Evolutionary conservation across 257 asterid species (phyloP), one percentile per base, ranked within the genome.

Genomic region (Striga asiatica): DNA sequence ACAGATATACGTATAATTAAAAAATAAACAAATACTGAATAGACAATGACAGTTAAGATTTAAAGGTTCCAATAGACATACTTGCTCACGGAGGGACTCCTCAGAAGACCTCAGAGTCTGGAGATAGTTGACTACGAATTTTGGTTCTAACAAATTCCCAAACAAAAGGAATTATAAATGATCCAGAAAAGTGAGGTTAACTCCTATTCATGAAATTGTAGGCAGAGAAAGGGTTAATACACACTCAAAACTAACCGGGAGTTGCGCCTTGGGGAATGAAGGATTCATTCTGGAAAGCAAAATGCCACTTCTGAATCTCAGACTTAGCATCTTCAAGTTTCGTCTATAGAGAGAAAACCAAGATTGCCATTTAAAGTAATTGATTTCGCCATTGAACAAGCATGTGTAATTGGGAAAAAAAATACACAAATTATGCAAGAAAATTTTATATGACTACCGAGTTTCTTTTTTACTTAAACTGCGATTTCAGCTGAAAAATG

Each of bases 81-180:
- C 98, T 80, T 92, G 98, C 75, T 92, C 98, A 63, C 86, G 81
- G 64, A 92, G 56, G 2, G 95, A 82, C 78, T 92, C 94, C 66
- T 88, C 98, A 9, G 95, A 84, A 53, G 88, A 77, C 77, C 83
- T 88, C 72, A 92, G 79, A 49, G 77, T 77, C 71, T 79, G 96
- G 66, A 87, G 78, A 74, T 77, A 84, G 70, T 28, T 77, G 69
- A 82, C 79, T 48, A 82, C 80, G 13, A 65, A 56, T 66, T 61
- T 80, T 68, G 96, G 93, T 61, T 85, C 96, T 87, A 71, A 31
- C 19, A 35, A 24, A 28, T 42, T 35, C 34, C 62, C 54, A 56
- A 10, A 52, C 8, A 42, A 53, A 59, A n/a, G n/a, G n/a, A n/a
- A n/a, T n/a, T 5, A 19, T 12, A 18, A 16, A 43, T 13, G 43